A percentile compares a stretch with the other conserved stretches of the same genome.
These are phyloP conservation scores for Selaginella tamariscina DNA, from an alignment of 75 land plant species.

Conservation along the genomic window DNA sequence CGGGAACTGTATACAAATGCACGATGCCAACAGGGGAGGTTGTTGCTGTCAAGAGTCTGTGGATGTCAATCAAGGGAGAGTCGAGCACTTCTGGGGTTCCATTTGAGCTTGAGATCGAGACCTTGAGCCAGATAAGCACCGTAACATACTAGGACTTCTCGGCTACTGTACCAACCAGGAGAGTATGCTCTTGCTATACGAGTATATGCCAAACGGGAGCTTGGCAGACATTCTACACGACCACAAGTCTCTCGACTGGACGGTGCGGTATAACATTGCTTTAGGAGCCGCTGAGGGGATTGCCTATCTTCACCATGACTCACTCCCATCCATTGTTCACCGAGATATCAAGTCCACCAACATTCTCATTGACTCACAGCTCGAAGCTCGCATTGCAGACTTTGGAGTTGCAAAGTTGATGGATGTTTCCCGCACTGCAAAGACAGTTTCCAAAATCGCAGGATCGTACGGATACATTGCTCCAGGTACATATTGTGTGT, in stretches of 20 bases:
- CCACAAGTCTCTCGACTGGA: constrained; percentile 6
- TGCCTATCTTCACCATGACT: constrained; percentile 6
- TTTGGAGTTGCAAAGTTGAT: constrained; percentile 7
- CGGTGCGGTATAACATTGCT: constrained; percentile 4
- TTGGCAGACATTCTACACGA: neutral
- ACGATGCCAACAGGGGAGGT: constrained; percentile 48
- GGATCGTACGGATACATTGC: neutral
- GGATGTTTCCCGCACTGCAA: constrained; percentile 5
- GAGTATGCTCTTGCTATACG: neutral
- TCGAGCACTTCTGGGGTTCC: neutral
- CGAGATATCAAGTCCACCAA: constrained; percentile 12
- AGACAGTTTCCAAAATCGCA: constrained; percentile 2
- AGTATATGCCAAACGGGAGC: constrained; percentile 10
- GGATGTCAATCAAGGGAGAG: constrained; percentile 22
- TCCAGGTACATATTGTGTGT: neutral
- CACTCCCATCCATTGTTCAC: constrained; percentile 2
- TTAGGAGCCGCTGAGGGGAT: constrained; percentile 7
- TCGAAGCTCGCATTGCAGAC: constrained; percentile 9
- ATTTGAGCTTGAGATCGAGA: neutral
- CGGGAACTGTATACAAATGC: constrained; percentile 24
- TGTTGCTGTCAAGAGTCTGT: constrained; percentile 41
- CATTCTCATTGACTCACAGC: constrained; percentile 6
- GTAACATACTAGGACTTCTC: neutral
- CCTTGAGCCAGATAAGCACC: constrained; percentile 11
- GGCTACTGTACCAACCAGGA: constrained; percentile 9